Base-by-base conservation (phyloP, 306 rosid species). In the Albizia julibrissin region DNA sequence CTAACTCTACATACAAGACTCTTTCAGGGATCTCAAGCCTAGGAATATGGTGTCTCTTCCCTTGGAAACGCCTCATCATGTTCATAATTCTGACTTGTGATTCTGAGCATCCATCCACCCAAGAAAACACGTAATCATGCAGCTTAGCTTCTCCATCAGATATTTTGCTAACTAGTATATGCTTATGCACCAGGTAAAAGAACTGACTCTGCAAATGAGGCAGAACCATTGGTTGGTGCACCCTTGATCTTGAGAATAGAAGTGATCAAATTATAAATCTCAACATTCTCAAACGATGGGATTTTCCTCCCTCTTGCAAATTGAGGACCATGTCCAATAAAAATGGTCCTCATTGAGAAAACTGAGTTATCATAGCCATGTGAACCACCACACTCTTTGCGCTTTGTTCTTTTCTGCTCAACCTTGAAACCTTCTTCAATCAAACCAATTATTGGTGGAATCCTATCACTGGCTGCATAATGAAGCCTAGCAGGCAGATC, bases 341-440 rank as follows among this genome's bases (percentile, higher is more conserved):
- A 96, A 65, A 96, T 96, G 39, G 85, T 83, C 86, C 99, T 93
- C 99, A 96, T 96, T 77, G 99, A 96, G 85, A 96, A 96, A 22
- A 96, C 18, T 6, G 91, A 87, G 84, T 96, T 96, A 80, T 96
- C 99, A 79, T 96, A 96, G 50, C 99, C 99, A 69, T 96, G 99
- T 0, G 98, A 87, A 19, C 99, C 99, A 1, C 99, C 99, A 49
- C 99, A 96, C 79, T 96, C 99, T 65, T 83, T 84, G 79, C 73
- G 81, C 46, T 81, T 79, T 0, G 87, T 79, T 77, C 88, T 89
- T 87, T 88, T 91, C 80, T 86, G 88, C 90, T 93, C 98, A 27
- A 96, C 93, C 91, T 92, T 96, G 76, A 91, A 96, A 31, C 92
- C 97, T 79, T 96, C 99, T 29, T 83, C 91, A 40, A 93, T 46